These are phyloP conservation scores for Mycena galopus DNA, from an alignment of 768 basidiomycete species.

Conservation along the genomic window DNA sequence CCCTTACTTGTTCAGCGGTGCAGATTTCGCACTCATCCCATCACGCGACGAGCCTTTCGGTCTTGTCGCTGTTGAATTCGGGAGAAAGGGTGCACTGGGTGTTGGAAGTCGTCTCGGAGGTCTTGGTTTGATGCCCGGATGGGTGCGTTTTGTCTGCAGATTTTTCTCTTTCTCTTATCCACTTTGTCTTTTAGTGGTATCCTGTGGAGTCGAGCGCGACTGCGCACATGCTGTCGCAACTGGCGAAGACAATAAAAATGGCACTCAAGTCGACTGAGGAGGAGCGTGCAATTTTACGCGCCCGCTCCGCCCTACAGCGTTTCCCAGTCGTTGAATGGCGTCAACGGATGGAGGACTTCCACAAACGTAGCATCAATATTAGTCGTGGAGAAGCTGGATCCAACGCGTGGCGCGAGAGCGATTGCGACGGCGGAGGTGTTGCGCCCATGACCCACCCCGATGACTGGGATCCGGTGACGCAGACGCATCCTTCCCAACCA, in stretches of 20 bases:
- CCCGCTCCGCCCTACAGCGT: conserved; percentile 93
- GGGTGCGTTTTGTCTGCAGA: conserved; percentile 68
- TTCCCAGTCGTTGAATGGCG: conserved; percentile 99
- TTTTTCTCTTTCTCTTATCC: conserved; percentile 18
- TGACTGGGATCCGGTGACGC: conserved; percentile 83
- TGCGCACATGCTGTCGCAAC: conserved; percentile 93
- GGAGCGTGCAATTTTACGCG: conserved; percentile 92
- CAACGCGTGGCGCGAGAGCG: conserved; percentile 84
- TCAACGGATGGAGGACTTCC: conserved; percentile 95
- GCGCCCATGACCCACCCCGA: conserved; percentile 74
- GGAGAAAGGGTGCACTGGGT: conserved; percentile 95
- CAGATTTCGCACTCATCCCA: conserved; percentile 95
- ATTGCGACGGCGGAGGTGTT: conserved; percentile 65
- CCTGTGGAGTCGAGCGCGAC: conserved; percentile 95
- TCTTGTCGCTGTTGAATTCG: conserved; percentile 96
- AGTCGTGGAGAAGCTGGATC: conserved; percentile 78
- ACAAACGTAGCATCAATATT: conserved; percentile 81
- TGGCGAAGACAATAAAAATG: conserved; percentile 95
- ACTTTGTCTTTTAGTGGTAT: conserved; percentile 78
- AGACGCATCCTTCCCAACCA: conserved; percentile 75
- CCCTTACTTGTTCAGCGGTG: conserved; percentile 93
- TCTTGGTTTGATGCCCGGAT: conserved; percentile 97
- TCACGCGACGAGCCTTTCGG: conserved; percentile 98
- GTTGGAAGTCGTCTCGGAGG: conserved; percentile 95
- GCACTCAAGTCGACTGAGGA: conserved; percentile 92